Base-by-base conservation (phyloP, 1,139 yeast species). In the Candida pseudocylindracea region DNA sequence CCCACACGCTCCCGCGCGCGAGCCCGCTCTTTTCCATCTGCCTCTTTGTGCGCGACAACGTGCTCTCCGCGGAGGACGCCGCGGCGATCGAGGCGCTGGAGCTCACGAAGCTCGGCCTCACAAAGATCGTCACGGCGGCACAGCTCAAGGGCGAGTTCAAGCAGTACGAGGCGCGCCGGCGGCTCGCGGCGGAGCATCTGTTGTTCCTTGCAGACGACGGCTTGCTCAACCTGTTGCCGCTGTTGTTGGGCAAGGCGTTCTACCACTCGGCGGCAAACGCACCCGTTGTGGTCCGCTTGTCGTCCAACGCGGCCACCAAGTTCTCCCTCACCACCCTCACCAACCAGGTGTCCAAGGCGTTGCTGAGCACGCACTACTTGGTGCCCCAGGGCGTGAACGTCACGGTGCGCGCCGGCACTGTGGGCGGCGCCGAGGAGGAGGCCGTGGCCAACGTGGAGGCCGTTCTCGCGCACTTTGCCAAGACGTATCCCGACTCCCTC, bases 131-230 rank as follows among this genome's bases (percentile, higher is more conserved):
- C 31, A 55, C 76, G 12, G 66, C 68, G 36, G 54, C 60, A 31
- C 68, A 72, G 34, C 52, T 76, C 37, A 74, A 74, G 47, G 69
- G 72, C 12, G 72, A 67, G 36, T 75, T 65, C 54, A 72, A 73
- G 49, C 63, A 72, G 29, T 75, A 54, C 41, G 88, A 76, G 49
- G 66, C 73, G 42, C 70, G 75, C 50, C 71, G 85, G 54, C 70
- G 70, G 39, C 61, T 76, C 37, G 51, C 60, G 34, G 46, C 56
- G 9, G 67, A 63, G 34, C 73, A 61, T 45, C 93, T 85, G 45
- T 43, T 83, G 38, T 80, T 88, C 49, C 50, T 88, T 33, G 72
- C 80, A 33, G 96, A 88, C 53, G 93, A 83, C 42, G 72, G 76
- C 29, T 61, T 85, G 32, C 60, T 81, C 36, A 72, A 83, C 33